phyloP scores from a whole-genome alignment of 306 rosid species.

The Prinsepia uniflora region DNA sequence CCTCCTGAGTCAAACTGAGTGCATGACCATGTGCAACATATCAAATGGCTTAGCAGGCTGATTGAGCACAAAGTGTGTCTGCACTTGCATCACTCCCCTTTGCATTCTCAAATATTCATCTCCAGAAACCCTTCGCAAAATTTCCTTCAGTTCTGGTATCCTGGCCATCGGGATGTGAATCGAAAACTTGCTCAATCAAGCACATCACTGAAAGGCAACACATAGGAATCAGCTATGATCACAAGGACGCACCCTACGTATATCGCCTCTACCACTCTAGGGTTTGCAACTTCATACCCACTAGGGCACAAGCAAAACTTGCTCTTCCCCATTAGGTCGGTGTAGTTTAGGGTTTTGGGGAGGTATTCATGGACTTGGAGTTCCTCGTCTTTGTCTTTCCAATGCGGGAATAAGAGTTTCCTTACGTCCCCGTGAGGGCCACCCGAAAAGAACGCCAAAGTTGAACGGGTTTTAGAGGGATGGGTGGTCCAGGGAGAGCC shows the following conservation, averaged over 20 bases:
- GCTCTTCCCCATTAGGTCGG: constrained; percentile 23
- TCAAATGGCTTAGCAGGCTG: constrained; percentile 42
- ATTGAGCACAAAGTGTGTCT: constrained; percentile 40
- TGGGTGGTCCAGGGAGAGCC: constrained; percentile 18
- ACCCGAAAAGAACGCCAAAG: constrained; percentile 37
- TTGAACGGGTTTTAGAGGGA: constrained; percentile 17
- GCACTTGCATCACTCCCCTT: constrained; percentile 32
- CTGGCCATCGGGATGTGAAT: constrained; percentile 33
- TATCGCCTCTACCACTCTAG: constrained; percentile 43
- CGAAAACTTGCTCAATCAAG: constrained; percentile 40
- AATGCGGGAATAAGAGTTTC: constrained; percentile 18
- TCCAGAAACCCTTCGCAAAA: constrained; percentile 28
- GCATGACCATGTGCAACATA: constrained; percentile 47
- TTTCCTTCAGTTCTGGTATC: constrained; percentile 31
- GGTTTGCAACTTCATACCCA: constrained; percentile 54
- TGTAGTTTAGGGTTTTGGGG: constrained; percentile 29
- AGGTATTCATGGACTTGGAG: constrained; percentile 35
- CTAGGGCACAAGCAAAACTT: constrained; percentile 53
- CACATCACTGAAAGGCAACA: constrained; percentile 48
- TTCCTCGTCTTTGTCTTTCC: constrained; percentile 27
- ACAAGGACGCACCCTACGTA: constrained; percentile 43
- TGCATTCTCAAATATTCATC: constrained; percentile 37
- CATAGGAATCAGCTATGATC: constrained; percentile 35
- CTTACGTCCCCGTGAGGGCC: constrained; percentile 31
- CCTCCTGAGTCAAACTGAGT: constrained; percentile 52